A percentile compares a stretch with the other conserved stretches of the same genome.
Conservation (phyloP, 495 filamentous ascomycete genomes). For the Astrothelium subdiscretum region DNA sequence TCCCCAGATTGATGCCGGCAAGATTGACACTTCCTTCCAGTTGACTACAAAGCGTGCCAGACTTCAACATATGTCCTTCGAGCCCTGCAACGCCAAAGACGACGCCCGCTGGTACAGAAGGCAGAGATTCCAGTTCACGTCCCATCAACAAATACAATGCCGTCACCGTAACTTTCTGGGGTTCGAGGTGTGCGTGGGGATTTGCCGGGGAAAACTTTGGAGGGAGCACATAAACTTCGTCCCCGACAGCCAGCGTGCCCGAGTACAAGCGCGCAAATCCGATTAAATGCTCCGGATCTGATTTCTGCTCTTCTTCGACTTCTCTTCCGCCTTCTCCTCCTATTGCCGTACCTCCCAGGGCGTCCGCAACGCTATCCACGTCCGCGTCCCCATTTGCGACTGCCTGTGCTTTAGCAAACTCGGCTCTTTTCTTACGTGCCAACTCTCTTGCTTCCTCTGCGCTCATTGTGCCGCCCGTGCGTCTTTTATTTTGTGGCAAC, state of each 20-base stretch:
- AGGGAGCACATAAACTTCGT: slow-evolving; percentile 77
- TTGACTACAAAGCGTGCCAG: slow-evolving; percentile 84
- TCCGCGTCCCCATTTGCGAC: slow-evolving; percentile 34
- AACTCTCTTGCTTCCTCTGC: slow-evolving; percentile 83
- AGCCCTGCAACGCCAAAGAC: slow-evolving; percentile 94
- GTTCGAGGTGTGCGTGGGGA: slow-evolving; percentile 64
- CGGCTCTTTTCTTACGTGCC: slow-evolving; percentile 76
- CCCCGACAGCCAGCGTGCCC: slow-evolving; percentile 77
- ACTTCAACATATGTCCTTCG: slow-evolving; percentile 84
- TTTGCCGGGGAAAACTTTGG: slow-evolving; percentile 82
- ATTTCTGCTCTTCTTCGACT: slow-evolving; percentile 27
- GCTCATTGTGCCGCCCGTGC: slow-evolving; percentile 54
- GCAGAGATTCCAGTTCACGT: slow-evolving; percentile 68
- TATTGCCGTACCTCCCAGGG: slow-evolving; percentile 41
- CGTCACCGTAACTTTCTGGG: slow-evolving; percentile 72
- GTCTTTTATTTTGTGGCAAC: slow-evolving; percentile 65
- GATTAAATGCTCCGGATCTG: slow-evolving; percentile 76
- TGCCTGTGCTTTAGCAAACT: slow-evolving; percentile 67
- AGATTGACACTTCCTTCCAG: slow-evolving; percentile 84
- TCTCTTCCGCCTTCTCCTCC: slow-evolving; percentile 31
- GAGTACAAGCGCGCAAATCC: slow-evolving; percentile 93
- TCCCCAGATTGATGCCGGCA: slow-evolving; percentile 67
- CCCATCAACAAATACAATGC: slow-evolving; percentile 96
- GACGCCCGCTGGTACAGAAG: slow-evolving; percentile 80
- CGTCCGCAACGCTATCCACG: slow-evolving; percentile 35